Percentiles rank a stretch among this genome's conserved stretches.
Conservation (phyloP, 225 moss, liverwort and hornwort genomes). For the Climacium dendroides region DNA sequence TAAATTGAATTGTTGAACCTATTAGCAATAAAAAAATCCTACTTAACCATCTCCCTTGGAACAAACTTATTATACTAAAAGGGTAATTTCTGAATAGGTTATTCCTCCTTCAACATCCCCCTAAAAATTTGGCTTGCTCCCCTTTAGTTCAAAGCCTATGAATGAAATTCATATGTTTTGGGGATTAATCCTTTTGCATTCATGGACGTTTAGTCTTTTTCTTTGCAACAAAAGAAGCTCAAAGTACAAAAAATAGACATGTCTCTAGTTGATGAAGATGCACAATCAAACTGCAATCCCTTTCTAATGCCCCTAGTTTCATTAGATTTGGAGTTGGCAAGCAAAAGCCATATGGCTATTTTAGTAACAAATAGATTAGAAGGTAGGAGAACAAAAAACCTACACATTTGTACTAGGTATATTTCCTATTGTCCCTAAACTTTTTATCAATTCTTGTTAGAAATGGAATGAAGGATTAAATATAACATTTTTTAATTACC, state of each 20-base stretch:
- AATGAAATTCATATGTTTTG: not conserved
- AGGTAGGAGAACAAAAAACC: not conserved
- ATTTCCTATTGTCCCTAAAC: not conserved
- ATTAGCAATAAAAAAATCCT: too few relatives aligned
- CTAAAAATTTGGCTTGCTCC: too few relatives aligned
- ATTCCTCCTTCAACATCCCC: too few relatives aligned
- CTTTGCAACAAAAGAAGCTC: not conserved
- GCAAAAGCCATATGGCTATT: not conserved
- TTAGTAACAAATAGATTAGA: not conserved
- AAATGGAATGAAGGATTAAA: not conserved
- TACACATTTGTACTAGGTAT: not conserved
- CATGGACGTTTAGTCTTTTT: not conserved
- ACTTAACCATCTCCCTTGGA: too few relatives aligned
- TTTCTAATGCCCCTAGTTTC: not conserved
- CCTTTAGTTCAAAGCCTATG: not conserved
- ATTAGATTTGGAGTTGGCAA: not conserved
- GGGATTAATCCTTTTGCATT: accelerated
- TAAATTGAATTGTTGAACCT: too few relatives aligned
- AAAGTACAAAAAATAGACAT: not conserved
- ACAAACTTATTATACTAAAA: too few relatives aligned
- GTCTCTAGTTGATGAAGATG: too few relatives aligned
- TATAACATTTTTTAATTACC: not conserved
- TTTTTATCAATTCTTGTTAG: not conserved
- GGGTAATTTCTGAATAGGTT: too few relatives aligned
- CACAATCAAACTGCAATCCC: not conserved